Evolutionary conservation across 345 rosid species (phyloP).

Genomic region (Euphorbia pulcherrima): DNA sequence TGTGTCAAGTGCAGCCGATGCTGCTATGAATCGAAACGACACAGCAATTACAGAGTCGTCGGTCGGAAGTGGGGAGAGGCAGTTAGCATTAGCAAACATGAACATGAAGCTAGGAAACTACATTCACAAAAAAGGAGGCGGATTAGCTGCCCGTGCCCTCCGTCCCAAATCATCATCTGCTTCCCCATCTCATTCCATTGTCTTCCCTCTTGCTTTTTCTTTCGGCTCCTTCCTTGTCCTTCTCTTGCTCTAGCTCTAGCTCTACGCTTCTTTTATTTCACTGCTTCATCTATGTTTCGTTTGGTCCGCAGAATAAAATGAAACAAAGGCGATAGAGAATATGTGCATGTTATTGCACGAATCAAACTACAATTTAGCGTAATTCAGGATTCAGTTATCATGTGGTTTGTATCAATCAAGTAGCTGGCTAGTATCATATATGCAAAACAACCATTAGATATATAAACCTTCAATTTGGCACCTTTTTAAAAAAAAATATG

Average conservation of each 20-base stretch:
- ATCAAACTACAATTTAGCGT: no score
- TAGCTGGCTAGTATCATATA: no score
- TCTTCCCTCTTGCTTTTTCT: constrained; percentile 14
- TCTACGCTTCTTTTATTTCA: no score
- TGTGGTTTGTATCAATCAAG: no score
- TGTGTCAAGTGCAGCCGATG: constrained; percentile 17
- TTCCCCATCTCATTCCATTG: constrained; percentile 2
- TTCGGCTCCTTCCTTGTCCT: constrained; percentile 8
- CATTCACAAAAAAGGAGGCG: constrained; percentile 4
- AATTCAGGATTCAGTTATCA: no score
- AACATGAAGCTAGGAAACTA: constrained; percentile 12
- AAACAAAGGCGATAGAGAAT: no score
- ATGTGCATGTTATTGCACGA: no score
- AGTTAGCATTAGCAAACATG: not conserved
- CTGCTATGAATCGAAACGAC: not conserved
- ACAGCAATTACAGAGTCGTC: not conserved
- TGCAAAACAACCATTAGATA: no score
- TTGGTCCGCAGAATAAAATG: no score
- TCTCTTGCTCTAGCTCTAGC: constrained; percentile 4
- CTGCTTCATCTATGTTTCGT: no score
- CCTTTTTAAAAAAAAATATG: no score
- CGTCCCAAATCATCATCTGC: constrained; percentile 20
- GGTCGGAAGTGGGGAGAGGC: not conserved
- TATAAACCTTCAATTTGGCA: no score
- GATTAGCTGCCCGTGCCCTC: not conserved